phyloP scores from a whole-genome alignment of 306 rosid species.

The Crotalaria pallida region DNA sequence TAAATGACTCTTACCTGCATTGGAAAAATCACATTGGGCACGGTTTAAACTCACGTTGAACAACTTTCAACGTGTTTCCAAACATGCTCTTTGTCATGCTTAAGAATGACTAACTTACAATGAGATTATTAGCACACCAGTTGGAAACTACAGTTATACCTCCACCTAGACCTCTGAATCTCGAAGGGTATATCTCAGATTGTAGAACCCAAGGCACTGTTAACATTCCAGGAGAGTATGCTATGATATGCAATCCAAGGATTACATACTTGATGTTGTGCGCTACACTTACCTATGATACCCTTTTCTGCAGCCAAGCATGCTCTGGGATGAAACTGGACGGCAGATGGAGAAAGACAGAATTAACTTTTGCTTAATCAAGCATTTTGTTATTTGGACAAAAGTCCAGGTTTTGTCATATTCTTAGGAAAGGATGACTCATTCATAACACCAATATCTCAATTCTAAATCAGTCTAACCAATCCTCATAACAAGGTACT shows the following conservation, averaged over 20 bases:
- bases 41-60: too few relatives aligned
- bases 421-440: background rate
- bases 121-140: conserved; percentile 72
- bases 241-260: conserved; percentile 59
- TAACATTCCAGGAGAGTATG: conserved; percentile 80
- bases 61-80: too few relatives aligned
- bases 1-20: too few relatives aligned
- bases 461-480: too few relatives aligned
- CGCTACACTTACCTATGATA: conserved; percentile 27
- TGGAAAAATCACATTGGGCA: too few relatives aligned
- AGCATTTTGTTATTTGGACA: background rate
- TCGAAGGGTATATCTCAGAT: conserved; percentile 74
- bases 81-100: conserved; percentile 43
- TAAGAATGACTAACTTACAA: conserved; percentile 68
- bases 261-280: conserved; percentile 43
- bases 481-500: too few relatives aligned
- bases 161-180: conserved; percentile 73
- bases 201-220: conserved; percentile 80
- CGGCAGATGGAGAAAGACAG: background rate
- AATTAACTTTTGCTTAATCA: background rate
- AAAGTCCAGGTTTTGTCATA: background rate
- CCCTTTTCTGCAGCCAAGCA: conserved; percentile 46
- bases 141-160: conserved; percentile 80
- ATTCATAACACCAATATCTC: too few relatives aligned
- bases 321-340: conserved; percentile 68